Percentiles rank a stretch among this genome's conserved stretches.
phyloP scores from a whole-genome alignment of 371 early-diverging fungal genomes.

The Batkoa obscura region DNA sequence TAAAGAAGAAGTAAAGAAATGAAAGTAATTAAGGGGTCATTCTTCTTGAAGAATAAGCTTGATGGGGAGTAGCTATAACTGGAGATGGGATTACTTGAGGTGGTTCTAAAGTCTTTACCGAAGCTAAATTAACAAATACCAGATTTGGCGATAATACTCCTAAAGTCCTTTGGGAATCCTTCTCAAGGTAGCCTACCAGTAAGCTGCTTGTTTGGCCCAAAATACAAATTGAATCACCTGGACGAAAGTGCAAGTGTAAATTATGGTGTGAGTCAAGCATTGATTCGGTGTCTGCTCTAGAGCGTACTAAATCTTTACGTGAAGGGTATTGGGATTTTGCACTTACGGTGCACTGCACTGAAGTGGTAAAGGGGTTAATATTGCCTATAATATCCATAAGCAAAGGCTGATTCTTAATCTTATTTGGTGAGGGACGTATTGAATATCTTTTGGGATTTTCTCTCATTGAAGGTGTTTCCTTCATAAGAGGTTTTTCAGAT shows the following conservation, averaged over 20 bases:
- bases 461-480: too few species aligned
- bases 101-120: too few species aligned
- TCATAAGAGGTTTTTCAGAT: too few species aligned
- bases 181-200: constrained; percentile 1
- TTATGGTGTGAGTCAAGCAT: neutral
- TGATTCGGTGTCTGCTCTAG: neutral
- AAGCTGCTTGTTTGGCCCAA: neutral
- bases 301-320: neutral
- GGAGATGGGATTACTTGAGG: too few species aligned
- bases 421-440: too few species aligned
- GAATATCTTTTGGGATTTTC: too few species aligned
- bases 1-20: too few species aligned
- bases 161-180: neutral
- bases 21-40: too few species aligned
- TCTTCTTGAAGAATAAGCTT: too few species aligned
- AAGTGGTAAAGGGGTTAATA: constrained; percentile 3
- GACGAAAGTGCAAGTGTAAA: neutral
- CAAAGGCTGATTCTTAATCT: too few species aligned
- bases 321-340: constrained; percentile 2
- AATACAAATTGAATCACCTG: constrained; percentile 2
- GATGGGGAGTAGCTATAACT: too few species aligned
- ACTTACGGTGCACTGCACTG: constrained; percentile 3
- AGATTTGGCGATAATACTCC: neutral
- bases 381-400: too few species aligned
- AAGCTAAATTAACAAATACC: neutral